Evolutionary conservation across 1,139 yeast species (phyloP).

Genomic region (Tardiomyces depauwii): DNA sequence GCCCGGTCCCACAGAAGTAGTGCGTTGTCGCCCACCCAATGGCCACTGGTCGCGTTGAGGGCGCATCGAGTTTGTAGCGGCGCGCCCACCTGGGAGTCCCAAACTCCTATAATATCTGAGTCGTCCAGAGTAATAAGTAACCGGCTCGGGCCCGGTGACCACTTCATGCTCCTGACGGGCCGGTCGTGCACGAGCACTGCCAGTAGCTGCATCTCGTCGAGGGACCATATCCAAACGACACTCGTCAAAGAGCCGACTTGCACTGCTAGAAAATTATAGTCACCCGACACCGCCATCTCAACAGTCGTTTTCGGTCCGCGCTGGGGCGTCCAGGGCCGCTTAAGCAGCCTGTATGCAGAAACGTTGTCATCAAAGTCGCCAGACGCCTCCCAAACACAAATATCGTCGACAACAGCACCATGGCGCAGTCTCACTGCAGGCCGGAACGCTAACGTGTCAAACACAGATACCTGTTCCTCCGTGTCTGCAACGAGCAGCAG

Average conservation of each 20-base stretch:
- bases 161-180: constrained; percentile 7
- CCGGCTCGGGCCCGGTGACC: constrained; percentile 6
- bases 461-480: constrained; percentile 10
- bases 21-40: no score
- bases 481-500: constrained; percentile 14
- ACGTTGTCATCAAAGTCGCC: constrained; percentile 7
- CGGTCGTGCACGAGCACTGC: constrained; percentile 11
- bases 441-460: constrained; percentile 1
- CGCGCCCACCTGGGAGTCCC: no score
- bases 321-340: constrained; percentile 2
- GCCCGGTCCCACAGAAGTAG: no score
- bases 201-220: constrained; percentile 3
- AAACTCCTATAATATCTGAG: no score
- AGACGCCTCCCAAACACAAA: constrained; percentile 8
- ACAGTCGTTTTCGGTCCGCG: no score
- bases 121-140: constrained; percentile 8
- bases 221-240: constrained; percentile 15
- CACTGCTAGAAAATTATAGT: no score
- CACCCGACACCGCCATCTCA: no score
- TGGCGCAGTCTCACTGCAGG: no score
- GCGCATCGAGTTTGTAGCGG: no score
- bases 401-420: constrained; percentile 4
- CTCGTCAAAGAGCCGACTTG: constrained; percentile 7
- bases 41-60: no score
- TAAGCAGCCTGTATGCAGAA: no score